Percentiles rank a stretch among this genome's conserved stretches.
Conservation (phyloP, 768 basidiomycete genomes). For the Peribolospora baueri region DNA sequence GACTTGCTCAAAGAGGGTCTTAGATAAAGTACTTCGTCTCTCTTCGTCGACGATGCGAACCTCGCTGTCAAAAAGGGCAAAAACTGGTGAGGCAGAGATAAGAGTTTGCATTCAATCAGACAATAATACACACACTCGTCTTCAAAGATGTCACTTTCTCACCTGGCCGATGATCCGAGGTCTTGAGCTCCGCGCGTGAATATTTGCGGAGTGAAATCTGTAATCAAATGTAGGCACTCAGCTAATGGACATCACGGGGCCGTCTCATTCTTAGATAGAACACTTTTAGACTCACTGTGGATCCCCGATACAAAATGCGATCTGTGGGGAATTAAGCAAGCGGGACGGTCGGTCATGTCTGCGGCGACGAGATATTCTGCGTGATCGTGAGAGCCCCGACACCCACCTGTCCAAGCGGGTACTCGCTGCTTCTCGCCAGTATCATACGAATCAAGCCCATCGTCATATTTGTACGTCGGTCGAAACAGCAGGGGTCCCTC, state of each 20-base stretch:
- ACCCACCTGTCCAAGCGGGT: conserved; percentile 85
- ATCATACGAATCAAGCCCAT: conserved; percentile 54
- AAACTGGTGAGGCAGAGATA: conserved; percentile 30
- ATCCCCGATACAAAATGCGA: conserved; percentile 68
- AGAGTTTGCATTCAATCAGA: background rate
- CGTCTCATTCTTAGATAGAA: no score
- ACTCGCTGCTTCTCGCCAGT: conserved; percentile 87
- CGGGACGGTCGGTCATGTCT: conserved; percentile 5
- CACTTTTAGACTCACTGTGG: conserved; percentile 15
- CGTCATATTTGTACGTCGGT: conserved; percentile 77
- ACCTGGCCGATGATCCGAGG: conserved; percentile 95
- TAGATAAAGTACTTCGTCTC: conserved; percentile 34
- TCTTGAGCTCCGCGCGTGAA: conserved; percentile 53
- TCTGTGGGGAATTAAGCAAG: conserved; percentile 27
- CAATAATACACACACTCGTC: background rate
- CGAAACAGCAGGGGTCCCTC: conserved; percentile 79
- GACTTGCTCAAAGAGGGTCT: conserved; percentile 3
- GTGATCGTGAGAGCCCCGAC: background rate
- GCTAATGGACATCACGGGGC: background rate
- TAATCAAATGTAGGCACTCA: background rate
- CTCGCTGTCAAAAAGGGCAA: conserved; percentile 51
- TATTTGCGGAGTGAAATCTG: conserved; percentile 51
- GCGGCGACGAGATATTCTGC: background rate
- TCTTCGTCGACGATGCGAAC: conserved; percentile 53
- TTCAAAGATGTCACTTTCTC: conserved; percentile 3